phyloP scores from a whole-genome alignment of 139 green algal genomes.

The Chlorella sp. region DNA sequence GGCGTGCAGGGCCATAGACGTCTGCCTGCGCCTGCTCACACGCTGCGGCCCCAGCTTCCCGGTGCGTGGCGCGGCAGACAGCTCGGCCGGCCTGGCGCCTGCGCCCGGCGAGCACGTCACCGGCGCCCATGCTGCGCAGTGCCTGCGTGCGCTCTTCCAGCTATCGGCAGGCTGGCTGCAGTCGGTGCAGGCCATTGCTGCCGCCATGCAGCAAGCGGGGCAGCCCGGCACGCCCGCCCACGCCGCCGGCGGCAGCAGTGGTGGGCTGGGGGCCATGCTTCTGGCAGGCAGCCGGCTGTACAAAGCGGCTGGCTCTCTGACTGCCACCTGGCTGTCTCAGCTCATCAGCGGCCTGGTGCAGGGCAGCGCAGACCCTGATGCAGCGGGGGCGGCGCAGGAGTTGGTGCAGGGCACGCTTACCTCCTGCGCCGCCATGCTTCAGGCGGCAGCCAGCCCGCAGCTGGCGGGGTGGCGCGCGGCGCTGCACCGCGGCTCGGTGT shows the following conservation, averaged over 20 bases:
- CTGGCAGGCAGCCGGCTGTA: slow-evolving; percentile 2
- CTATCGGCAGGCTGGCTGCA: slow-evolving; percentile 1
- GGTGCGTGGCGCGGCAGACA: background rate
- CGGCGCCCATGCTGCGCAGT: slow-evolving; percentile 5
- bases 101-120: background rate
- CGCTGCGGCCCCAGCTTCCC: slow-evolving; percentile 34
- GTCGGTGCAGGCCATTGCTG: background rate
- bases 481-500: slow-evolving; percentile 12
- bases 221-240: slow-evolving; percentile 11
- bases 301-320: slow-evolving; percentile 9
- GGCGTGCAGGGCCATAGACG: background rate
- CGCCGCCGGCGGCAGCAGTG: background rate
- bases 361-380: slow-evolving; percentile 21
- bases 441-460: background rate
- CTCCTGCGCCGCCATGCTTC: slow-evolving; percentile 6
- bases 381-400: background rate
- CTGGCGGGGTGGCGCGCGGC: background rate
- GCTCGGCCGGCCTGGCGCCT: background rate
- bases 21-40: slow-evolving; percentile 23
- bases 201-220: background rate
- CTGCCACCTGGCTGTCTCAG: slow-evolving; percentile 41
- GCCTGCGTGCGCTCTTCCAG: background rate
- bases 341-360: slow-evolving; percentile 1
- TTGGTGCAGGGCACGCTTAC: slow-evolving; percentile 14
- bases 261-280: background rate